phyloP scores from a whole-genome alignment of 768 basidiomycete genomes.

The Amanita thiersii region DNA sequence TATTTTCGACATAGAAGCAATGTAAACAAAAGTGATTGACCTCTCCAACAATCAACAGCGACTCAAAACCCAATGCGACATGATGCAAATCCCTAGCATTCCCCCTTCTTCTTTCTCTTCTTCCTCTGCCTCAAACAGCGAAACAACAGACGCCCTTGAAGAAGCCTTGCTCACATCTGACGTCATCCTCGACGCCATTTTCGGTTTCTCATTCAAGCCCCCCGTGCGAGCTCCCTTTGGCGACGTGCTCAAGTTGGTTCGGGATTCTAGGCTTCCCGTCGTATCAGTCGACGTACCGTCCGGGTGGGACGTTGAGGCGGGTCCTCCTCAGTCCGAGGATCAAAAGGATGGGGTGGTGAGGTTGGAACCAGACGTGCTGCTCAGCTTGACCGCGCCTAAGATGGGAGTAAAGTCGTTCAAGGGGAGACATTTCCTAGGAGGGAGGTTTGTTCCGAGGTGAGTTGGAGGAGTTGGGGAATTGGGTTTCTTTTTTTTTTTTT shows the following conservation, averaged over 20 bases:
- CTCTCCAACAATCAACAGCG: constrained; percentile 35
- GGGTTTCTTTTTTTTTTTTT: too few species aligned
- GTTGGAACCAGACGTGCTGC: constrained; percentile 67
- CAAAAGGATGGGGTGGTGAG: constrained; percentile 42
- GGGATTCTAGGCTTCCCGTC: constrained; percentile 63
- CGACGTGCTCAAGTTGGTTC: constrained; percentile 56
- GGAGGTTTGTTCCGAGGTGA: constrained; percentile 86
- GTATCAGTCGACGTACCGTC: constrained; percentile 95
- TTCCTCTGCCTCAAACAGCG: too few species aligned
- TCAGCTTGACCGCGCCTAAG: constrained; percentile 95
- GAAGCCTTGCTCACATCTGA: constrained; percentile 53
- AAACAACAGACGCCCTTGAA: constrained; percentile 32
- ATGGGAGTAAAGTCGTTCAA: constrained; percentile 69
- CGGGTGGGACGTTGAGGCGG: constrained; percentile 91
- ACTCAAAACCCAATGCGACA: constrained; percentile 78
- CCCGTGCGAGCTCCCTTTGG: constrained; percentile 90
- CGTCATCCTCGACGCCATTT: constrained; percentile 91
- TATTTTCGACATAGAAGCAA: neutral
- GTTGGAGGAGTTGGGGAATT: constrained; percentile 16
- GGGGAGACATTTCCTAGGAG: constrained; percentile 89
- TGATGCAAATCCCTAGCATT: constrained; percentile 77
- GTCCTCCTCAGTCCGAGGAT: too few species aligned
- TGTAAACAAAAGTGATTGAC: too few species aligned
- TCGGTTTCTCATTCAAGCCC: constrained; percentile 95
- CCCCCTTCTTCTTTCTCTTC: constrained; percentile 32